Evolutionary conservation across 2,329 filamentous ascomycete genomes (phyloP).

Genomic region (Ophiostoma quercus): DNA sequence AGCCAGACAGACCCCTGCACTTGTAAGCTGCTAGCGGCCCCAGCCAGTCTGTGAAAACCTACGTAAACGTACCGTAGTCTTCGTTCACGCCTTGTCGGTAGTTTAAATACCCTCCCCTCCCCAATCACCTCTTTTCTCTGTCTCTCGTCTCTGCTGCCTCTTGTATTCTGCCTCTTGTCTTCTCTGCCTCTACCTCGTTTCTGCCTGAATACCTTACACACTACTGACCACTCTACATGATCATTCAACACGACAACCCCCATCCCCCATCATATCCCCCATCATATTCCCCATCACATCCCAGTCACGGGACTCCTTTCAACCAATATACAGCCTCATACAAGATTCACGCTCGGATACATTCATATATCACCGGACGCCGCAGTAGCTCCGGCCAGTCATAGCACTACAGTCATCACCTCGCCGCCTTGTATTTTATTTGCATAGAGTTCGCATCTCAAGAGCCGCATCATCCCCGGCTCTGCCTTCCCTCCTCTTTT

Average conservation of each 20-base stretch:
- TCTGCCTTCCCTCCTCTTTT: background rate
- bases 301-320: background rate
- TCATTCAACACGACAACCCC: background rate
- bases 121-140: conserved; percentile 9
- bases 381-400: background rate
- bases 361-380: background rate
- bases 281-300: background rate
- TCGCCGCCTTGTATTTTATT: background rate
- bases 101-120: conserved; percentile 11
- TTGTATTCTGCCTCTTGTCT: background rate
- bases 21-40: conserved; percentile 2
- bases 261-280: background rate
- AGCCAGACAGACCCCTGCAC: background rate
- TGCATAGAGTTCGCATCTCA: background rate
- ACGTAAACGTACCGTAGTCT: conserved; percentile 13
- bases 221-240: background rate
- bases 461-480: background rate
- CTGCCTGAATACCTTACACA: background rate
- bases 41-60: conserved; percentile 8
- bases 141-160: background rate
- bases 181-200: too few species aligned
- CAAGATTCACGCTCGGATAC: background rate
- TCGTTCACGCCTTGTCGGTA: background rate
- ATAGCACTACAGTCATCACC: background rate
- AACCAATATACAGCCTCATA: background rate